Evolutionary conservation across 2,329 filamentous ascomycete genomes (phyloP), one percentile per base, ranked within the genome.

Genomic region (Thyridium curvatum): DNA sequence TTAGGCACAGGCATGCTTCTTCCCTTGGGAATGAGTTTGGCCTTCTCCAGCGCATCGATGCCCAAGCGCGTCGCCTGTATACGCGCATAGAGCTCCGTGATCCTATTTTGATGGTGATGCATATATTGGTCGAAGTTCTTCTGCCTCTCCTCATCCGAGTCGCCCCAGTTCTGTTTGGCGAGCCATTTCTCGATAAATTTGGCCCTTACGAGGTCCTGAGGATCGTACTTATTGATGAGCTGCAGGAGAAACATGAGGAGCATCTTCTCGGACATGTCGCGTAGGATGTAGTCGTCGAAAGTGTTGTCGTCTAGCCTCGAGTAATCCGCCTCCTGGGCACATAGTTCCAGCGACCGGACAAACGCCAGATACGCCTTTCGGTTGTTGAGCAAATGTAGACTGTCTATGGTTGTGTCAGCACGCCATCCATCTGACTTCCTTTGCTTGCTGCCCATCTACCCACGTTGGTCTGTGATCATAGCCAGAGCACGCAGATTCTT

Each of bases 121-220:
- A 71, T 58, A 54, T 79, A 76, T 21, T 65, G 57, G 16, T 57
- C 59, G 50, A 81, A 83, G 47, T 74, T 79, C 13, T 54, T 60
- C n/a, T 61, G 63, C 31, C 69, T 64, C 42, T 79, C 72, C 39
- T 74, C 69, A 3, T 70, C 61, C 2, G 60, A 61, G 14, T 68
- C 63, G 15, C 83, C 84, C 67, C 84, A 89, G 8, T 78, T 74
- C 55, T 89, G 86, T 49, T 76, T 79, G 28, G 68, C 73, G n/a
- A 90, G 71, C 85, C 85, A 90, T 40, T 76, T 78, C 43, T 82
- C 79, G 30, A 90, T 71, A 45, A 90, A 77, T 7, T 72, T 71
- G 30, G 81, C 78, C 53, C 77, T 69, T 40, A 82, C 62, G 14
- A 88, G 60, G 38, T 71, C 71, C 18, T 70, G 68, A 2, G 72